Conservation (phyloP, 257 asterid species). For the Lycium ferocissimum region DNA sequence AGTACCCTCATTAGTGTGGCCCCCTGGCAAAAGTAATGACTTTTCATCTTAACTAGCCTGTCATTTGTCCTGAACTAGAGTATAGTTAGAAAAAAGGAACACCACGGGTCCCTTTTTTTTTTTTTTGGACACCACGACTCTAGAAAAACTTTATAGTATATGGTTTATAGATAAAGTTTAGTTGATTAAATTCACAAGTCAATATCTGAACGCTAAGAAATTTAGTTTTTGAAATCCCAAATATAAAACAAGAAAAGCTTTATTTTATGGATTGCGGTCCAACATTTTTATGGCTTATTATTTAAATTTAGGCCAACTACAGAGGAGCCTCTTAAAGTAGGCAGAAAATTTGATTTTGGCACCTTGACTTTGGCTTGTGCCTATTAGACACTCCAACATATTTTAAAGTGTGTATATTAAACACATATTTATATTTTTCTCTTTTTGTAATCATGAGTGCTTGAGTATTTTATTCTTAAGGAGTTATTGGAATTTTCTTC, state of each 20-base stretch:
- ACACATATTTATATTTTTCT: too few relatives aligned
- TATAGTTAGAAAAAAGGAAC: background rate
- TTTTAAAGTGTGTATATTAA: too few relatives aligned
- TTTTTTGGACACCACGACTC: background rate
- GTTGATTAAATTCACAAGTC: background rate
- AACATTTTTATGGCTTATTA: background rate
- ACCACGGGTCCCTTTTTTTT: background rate
- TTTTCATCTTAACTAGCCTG: background rate
- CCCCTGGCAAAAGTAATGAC: background rate
- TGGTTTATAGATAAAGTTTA: background rate
- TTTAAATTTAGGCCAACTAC: too few relatives aligned
- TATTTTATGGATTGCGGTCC: conserved; percentile 9
- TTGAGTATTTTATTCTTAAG: background rate
- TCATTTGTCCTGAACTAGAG: background rate
- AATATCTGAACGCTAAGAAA: background rate
- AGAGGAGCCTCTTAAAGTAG: too few relatives aligned
- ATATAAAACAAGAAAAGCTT: background rate
- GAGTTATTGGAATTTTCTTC: background rate
- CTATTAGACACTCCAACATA: too few relatives aligned
- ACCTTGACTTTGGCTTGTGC: too few relatives aligned
- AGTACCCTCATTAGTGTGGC: background rate
- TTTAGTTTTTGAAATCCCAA: background rate
- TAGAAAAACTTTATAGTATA: background rate
- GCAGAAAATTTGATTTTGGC: too few relatives aligned
- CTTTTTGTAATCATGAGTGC: background rate